These are phyloP conservation scores for Penicillium desertorum DNA, from an alignment of 495 filamentous ascomycete species.

Conservation along the genomic window DNA sequence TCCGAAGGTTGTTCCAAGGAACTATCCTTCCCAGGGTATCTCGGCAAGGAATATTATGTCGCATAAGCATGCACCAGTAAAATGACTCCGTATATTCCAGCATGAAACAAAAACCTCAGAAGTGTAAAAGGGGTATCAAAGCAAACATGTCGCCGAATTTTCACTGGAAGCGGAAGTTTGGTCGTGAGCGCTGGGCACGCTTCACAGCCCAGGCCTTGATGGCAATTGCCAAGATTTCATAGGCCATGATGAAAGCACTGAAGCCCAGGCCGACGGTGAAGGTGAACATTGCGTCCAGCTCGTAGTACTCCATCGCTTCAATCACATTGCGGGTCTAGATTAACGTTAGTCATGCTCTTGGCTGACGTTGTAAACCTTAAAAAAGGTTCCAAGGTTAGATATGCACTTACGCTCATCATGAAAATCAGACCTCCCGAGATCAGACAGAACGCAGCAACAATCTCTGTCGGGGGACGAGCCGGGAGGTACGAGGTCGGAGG, in stretches of 20 bases:
- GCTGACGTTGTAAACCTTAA: not conserved
- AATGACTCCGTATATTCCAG: slow-evolving; percentile 4
- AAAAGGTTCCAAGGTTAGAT: not conserved
- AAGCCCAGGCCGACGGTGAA: slow-evolving; percentile 89
- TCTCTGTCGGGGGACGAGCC: slow-evolving; percentile 85
- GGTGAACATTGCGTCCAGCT: slow-evolving; percentile 81
- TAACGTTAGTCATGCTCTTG: slow-evolving; percentile 1
- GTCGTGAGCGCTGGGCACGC: slow-evolving; percentile 48
- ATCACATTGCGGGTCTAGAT: slow-evolving; percentile 68
- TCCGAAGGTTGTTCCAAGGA: not conserved
- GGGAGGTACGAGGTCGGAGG: slow-evolving; percentile 85
- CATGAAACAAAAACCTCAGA: slow-evolving; percentile 15
- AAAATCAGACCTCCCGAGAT: slow-evolving; percentile 87
- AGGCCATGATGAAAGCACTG: slow-evolving; percentile 82
- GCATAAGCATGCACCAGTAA: not conserved
- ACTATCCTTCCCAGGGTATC: not conserved
- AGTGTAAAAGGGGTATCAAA: slow-evolving; percentile 30
- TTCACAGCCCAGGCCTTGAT: slow-evolving; percentile 86
- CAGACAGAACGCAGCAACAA: slow-evolving; percentile 81
- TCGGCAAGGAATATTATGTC: not conserved
- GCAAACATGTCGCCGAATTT: slow-evolving; percentile 7
- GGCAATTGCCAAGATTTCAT: slow-evolving; percentile 73
- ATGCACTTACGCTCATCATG: slow-evolving; percentile 77
- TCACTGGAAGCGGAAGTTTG: slow-evolving; percentile 29
- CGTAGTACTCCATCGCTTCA: slow-evolving; percentile 69